A percentile compares a stretch with the other conserved stretches of the same genome.
Evolutionary conservation across 139 green algal species (phyloP).

Genomic region (Diplosphaera chodatii): DNA sequence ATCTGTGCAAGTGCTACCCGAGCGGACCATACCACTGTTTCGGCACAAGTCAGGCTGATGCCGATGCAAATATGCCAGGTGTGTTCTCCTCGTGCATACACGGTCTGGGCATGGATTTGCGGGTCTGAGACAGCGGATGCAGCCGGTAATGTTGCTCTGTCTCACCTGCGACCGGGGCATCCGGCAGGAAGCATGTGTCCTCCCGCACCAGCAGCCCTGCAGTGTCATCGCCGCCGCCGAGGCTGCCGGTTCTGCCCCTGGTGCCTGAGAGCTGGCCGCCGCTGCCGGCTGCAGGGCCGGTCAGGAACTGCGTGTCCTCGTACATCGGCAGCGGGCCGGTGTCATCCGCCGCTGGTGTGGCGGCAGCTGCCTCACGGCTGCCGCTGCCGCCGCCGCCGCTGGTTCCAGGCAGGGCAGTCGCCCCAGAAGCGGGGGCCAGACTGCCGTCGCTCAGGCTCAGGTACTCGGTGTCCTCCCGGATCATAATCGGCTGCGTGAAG

Average conservation of each 20-base stretch:
- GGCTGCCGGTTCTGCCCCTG: too few relatives aligned
- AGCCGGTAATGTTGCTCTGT: too few relatives aligned
- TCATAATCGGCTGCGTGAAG: background rate
- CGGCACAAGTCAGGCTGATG: too few relatives aligned
- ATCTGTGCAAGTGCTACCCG: too few relatives aligned
- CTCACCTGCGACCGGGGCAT: background rate
- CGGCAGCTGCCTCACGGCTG: background rate
- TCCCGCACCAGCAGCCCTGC: slow-evolving; percentile 20
- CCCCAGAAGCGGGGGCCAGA: too few relatives aligned
- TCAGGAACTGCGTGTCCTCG: slow-evolving; percentile 21
- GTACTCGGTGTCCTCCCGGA: slow-evolving; percentile 32
- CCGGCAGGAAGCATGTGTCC: slow-evolving; percentile 33
- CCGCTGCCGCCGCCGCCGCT: background rate
- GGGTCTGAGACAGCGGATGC: background rate
- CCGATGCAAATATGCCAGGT: too few relatives aligned
- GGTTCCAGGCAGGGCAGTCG: background rate
- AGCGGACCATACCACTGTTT: too few relatives aligned
- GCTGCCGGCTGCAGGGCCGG: too few relatives aligned
- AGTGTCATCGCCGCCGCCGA: background rate
- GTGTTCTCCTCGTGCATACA: too few relatives aligned
- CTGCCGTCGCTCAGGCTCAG: background rate
- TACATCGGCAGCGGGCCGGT: slow-evolving; percentile 6
- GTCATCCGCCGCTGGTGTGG: background rate
- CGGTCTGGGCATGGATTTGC: too few relatives aligned
- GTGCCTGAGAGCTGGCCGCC: background rate